A percentile compares a stretch with the other conserved stretches of the same genome.
phyloP scores from a whole-genome alignment of 257 asterid species.

The Misopates orontium region DNA sequence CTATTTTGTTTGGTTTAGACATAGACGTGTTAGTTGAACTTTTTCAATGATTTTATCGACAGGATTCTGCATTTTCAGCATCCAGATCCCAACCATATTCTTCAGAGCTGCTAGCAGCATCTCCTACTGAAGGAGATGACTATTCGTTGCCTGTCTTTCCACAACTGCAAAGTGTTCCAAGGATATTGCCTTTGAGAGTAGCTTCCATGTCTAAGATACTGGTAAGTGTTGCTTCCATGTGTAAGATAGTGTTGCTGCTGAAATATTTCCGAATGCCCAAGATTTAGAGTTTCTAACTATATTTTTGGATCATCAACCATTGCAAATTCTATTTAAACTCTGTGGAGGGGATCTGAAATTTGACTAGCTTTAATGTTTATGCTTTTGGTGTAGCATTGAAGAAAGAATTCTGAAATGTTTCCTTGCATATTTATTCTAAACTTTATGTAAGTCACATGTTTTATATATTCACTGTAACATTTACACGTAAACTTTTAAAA shows the following conservation, averaged over 20 bases:
- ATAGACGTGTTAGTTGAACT: conserved; percentile 21
- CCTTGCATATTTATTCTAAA: too few species aligned
- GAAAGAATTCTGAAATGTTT: background rate
- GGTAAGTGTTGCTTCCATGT: conserved; percentile 87
- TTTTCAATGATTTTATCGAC: conserved; percentile 32
- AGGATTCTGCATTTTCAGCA: conserved; percentile 73
- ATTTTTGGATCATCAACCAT: conserved; percentile 17
- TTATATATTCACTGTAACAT: too few species aligned
- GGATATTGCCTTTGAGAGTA: conserved; percentile 71
- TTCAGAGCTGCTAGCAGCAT: conserved; percentile 65
- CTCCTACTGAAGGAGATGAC: conserved; percentile 49
- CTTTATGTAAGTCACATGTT: too few species aligned
- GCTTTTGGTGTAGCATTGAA: conserved; percentile 8
- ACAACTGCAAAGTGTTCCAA: conserved; percentile 69
- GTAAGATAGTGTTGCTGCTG: conserved; percentile 55
- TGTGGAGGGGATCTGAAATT: conserved; percentile 15
- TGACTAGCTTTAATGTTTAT: conserved; percentile 19
- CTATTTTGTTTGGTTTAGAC: conserved; percentile 17
- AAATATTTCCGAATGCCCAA: conserved; percentile 13
- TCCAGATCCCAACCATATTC: conserved; percentile 63
- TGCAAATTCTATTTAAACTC: conserved; percentile 13
- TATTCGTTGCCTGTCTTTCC: conserved; percentile 63
- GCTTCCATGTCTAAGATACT: conserved; percentile 91
- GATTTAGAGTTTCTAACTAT: conserved; percentile 10
- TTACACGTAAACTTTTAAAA: too few species aligned